Base-by-base conservation (phyloP, 768 basidiomycete genomes). In the Boletus speciosus region DNA sequence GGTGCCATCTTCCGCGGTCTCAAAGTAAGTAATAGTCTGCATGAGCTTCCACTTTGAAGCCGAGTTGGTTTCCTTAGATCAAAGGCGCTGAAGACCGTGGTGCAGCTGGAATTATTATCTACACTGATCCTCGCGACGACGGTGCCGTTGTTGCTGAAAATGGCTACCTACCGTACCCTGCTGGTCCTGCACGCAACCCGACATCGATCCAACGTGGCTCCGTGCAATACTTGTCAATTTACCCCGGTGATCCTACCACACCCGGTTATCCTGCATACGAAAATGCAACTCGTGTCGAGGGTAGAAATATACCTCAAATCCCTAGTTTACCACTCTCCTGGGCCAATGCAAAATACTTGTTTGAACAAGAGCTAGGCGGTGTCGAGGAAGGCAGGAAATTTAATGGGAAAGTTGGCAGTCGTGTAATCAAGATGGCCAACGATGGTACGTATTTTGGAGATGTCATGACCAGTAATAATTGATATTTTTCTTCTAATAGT, bases 311-410 rank as follows among this genome's bases (percentile, higher is more conserved):
- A 36, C 89, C 90, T 4, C 69, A 62, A 11, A 92, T 93, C 58
- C 90, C 90, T 1, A 93, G 90, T 59, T 69, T 97, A 15, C 95
- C 95, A 0, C 82, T 97, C 58, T 91, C 88, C 0, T 95, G 90
- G 86, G 72, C 77, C 43, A 96, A 93, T 64, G 93, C 91, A 0
- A 70, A 84, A 54, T 78, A 79, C n/a, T 71, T 93, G 16, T 73
- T 93, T 15, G 75, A 69, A 38, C 66, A 81, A 53, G 81, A 82
- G 60, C 78, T 83, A 38, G 75, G 70, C 5, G 71, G 72, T 15
- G 47, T 75, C 32, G 68, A 73, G 42, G 58, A 68, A 76, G 54
- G 70, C 65, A 54, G 74, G 41, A 67, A 58, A 21, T 69, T 86
- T 35, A 77, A 73, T 54, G 84, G 83, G 9, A 73, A 70, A 58